These are phyloP conservation scores for Senecio squalidus DNA, from an alignment of 140 eudicot species.

Conservation along the genomic window DNA sequence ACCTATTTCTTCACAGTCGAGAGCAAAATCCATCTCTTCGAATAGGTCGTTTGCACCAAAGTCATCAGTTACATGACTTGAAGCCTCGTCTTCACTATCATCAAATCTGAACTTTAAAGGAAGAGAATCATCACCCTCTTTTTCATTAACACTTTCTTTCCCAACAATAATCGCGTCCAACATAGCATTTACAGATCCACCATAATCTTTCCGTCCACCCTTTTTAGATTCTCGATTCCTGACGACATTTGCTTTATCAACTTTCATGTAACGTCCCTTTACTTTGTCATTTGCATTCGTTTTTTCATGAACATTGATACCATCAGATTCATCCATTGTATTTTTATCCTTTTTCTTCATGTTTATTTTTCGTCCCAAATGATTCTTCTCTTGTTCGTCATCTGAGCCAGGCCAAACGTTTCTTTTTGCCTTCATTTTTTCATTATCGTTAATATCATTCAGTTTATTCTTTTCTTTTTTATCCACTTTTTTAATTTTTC, in stretches of 20 bases:
- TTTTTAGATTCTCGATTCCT: slow-evolving; percentile 7
- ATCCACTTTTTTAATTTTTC: not conserved
- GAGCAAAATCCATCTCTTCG: slow-evolving; percentile 29
- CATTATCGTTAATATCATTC: not conserved
- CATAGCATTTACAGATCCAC: slow-evolving; percentile 6
- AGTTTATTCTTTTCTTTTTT: not conserved
- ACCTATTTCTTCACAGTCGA: slow-evolving; percentile 19
- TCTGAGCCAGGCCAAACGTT: too few species aligned
- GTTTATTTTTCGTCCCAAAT: not conserved
- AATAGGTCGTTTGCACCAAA: slow-evolving; percentile 22
- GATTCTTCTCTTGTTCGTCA: slow-evolving; percentile 11
- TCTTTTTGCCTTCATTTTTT: not conserved
- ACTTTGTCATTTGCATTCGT: not conserved
- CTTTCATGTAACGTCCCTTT: not conserved
- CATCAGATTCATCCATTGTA: not conserved
- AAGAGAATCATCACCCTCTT: slow-evolving; percentile 4
- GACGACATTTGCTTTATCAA: slow-evolving; percentile 6
- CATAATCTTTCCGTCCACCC: slow-evolving; percentile 3
- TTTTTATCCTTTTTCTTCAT: not conserved
- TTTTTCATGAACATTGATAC: slow-evolving; percentile 6
- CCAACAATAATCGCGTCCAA: slow-evolving; percentile 17
- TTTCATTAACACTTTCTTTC: not conserved
- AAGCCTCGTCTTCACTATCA: slow-evolving; percentile 29
- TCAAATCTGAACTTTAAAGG: slow-evolving; percentile 46
- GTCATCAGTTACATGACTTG: slow-evolving; percentile 21